A percentile compares a stretch with the other conserved stretches of the same genome.
These are phyloP conservation scores for Dictyostelium citrinum DNA, from an alignment of 78 protist genomes.

Conservation along the genomic window DNA sequence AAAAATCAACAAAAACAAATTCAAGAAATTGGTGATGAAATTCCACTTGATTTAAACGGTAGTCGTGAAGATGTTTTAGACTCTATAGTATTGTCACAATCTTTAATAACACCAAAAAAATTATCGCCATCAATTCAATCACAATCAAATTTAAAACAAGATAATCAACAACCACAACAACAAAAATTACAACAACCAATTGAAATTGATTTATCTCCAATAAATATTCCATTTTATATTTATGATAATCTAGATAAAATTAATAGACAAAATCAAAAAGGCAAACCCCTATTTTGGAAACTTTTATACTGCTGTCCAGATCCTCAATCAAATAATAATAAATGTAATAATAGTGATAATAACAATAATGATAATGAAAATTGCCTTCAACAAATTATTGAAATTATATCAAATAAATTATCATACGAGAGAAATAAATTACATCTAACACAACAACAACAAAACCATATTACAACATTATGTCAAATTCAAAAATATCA, in stretches of 20 bases:
- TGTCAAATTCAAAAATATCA: slow-evolving; percentile 16
- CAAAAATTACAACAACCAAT: background rate
- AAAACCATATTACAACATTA: background rate
- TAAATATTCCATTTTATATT: slow-evolving; percentile 14
- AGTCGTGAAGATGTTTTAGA: background rate
- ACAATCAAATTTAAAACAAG: background rate
- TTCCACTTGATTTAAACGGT: background rate
- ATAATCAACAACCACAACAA: background rate
- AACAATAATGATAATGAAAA: background rate
- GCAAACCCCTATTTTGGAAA: slow-evolving; percentile 31
- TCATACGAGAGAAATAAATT: background rate
- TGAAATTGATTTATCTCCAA: background rate
- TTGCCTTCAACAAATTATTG: background rate
- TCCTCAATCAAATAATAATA: background rate
- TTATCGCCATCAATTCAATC: background rate
- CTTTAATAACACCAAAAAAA: background rate
- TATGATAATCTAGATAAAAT: background rate
- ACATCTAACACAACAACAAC: background rate
- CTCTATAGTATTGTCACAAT: background rate
- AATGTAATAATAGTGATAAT: background rate
- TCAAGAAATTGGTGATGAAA: background rate
- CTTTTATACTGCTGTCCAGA: background rate
- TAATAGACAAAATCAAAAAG: background rate
- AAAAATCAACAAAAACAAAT: slow-evolving; percentile 1
- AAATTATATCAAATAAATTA: background rate